Conservation (phyloP, 2,329 filamentous ascomycete genomes). For the Beauveria caledonica region DNA sequence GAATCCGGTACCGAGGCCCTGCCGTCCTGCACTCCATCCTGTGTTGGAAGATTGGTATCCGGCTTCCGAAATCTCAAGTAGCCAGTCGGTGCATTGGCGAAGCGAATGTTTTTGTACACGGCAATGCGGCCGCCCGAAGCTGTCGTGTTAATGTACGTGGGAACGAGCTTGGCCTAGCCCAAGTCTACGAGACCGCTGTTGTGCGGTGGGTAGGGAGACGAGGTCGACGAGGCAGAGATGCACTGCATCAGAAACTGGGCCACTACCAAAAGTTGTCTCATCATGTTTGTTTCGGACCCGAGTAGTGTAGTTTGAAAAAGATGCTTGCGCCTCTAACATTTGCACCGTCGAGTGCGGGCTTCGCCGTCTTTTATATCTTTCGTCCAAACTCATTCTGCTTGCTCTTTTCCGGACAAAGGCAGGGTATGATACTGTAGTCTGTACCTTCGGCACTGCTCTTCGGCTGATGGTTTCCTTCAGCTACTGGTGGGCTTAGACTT, state of each 20-base stretch:
- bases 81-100: constrained; percentile 17
- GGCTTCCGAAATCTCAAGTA: constrained; percentile 18
- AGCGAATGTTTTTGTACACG: constrained; percentile 21
- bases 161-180: constrained; percentile 15
- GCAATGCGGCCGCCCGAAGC: constrained; percentile 14
- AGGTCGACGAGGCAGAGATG: not conserved
- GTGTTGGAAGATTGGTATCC: constrained; percentile 11
- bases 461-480: too few relatives aligned
- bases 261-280: not conserved
- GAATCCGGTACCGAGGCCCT: not conserved
- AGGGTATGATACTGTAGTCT: too few relatives aligned
- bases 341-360: not conserved
- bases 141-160: constrained; percentile 16
- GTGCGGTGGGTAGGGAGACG: not conserved
- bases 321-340: not conserved
- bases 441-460: too few relatives aligned
- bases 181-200: constrained; percentile 12
- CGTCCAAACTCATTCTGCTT: not conserved
- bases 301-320: too few relatives aligned
- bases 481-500: too few relatives aligned
- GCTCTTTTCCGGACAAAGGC: too few relatives aligned
- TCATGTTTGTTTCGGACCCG: not conserved
- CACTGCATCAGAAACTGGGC: not conserved
- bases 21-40: constrained; percentile 15
- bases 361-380: not conserved